phyloP scores from a whole-genome alignment of 805 yeast species.

The Metschnikowia reukaufii region DNA sequence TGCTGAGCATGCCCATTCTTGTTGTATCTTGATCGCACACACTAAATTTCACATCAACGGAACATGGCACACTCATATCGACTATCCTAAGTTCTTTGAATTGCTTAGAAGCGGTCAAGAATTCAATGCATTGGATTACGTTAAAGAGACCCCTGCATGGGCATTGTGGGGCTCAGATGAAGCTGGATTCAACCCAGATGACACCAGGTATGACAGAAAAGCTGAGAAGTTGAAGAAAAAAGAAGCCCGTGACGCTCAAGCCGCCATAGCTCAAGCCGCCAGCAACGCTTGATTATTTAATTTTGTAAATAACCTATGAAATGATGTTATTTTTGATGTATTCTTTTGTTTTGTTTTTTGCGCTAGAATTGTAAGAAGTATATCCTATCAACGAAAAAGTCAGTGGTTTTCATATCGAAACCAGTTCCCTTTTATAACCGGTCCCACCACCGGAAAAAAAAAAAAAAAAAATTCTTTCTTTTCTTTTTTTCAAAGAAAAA shows the following conservation, averaged over 20 bases:
- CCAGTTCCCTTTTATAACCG: no score
- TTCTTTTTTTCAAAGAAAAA: no score
- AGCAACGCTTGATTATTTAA: background rate
- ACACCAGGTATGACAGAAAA: slow-evolving; percentile 64
- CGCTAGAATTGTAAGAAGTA: no score
- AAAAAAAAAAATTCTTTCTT: no score
- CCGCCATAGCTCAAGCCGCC: slow-evolving; percentile 11
- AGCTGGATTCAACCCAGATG: slow-evolving; percentile 90
- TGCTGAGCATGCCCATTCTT: slow-evolving; percentile 94
- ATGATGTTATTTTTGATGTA: background rate
- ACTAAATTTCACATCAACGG: slow-evolving; percentile 65
- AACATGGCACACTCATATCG: slow-evolving; percentile 87
- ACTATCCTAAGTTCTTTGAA: slow-evolving; percentile 73
- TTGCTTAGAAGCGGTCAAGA: slow-evolving; percentile 62
- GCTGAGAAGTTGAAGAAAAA: slow-evolving; percentile 56
- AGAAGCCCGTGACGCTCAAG: slow-evolving; percentile 34
- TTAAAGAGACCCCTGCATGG: slow-evolving; percentile 83
- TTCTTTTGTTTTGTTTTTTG: no score
- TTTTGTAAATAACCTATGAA: background rate
- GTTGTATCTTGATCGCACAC: slow-evolving; percentile 85
- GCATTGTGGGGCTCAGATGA: slow-evolving; percentile 83
- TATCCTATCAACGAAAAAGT: no score
- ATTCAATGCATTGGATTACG: slow-evolving; percentile 78
- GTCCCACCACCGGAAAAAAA: no score
- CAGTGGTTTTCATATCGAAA: no score